Percentiles rank a stretch among this genome's conserved stretches.
Conservation (phyloP, 2,329 filamentous ascomycete genomes). For the Hymenoscyphus fructigenus region DNA sequence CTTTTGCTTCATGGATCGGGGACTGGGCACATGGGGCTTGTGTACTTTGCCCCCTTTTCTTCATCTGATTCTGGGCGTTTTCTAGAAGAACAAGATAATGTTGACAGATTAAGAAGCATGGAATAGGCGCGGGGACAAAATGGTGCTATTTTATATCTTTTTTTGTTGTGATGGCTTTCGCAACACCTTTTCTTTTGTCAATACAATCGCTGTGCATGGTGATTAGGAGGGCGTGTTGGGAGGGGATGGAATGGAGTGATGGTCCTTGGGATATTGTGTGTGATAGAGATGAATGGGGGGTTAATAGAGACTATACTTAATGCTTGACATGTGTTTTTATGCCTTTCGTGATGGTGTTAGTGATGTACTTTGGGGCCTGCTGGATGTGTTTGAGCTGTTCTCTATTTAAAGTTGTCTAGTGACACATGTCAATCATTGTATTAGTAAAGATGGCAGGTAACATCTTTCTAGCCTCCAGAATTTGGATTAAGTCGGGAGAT, state of each 20-base stretch:
- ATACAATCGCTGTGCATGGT: background rate
- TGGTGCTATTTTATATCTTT: background rate
- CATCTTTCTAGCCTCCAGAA: background rate
- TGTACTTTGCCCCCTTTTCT: background rate
- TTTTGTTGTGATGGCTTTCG: background rate
- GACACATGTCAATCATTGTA: background rate
- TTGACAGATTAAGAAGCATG: background rate
- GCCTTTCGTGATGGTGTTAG: background rate
- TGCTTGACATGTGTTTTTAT: background rate
- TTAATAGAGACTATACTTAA: background rate
- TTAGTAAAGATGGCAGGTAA: background rate
- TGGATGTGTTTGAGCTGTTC: background rate
- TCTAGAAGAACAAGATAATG: background rate
- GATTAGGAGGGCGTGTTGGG: background rate
- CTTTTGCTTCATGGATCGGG: background rate
- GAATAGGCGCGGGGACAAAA: background rate
- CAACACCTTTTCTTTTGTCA: constrained; percentile 2
- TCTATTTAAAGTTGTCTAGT: background rate
- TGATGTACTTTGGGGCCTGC: background rate
- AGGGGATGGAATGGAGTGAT: background rate
- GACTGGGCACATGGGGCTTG: background rate
- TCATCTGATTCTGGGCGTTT: constrained; percentile 1
- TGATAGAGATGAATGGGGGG: background rate
- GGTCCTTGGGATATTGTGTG: background rate
- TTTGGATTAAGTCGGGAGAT: background rate